Base-by-base conservation (phyloP, 2,329 filamentous ascomycete genomes). In the Rachicladosporium sp. region DNA sequence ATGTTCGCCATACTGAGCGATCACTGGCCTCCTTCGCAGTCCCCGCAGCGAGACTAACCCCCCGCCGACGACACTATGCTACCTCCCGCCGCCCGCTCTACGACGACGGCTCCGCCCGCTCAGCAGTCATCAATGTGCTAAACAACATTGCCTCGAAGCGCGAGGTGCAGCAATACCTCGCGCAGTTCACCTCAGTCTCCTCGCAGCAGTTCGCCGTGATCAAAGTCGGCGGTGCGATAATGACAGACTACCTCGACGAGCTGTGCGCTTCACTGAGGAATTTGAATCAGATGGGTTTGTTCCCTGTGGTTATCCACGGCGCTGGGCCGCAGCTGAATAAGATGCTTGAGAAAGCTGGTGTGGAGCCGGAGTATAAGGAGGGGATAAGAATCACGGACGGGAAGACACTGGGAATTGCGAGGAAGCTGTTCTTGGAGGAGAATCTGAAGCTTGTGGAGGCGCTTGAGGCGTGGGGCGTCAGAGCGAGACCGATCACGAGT, bases 161-260 rank as follows among this genome's bases (percentile, higher is more conserved):
- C 45, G 89, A 98, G 68, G 86, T 93, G 47, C 85, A 95, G 69
- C 89, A 96, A 65, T 96, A 96, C 64, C 79, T 96, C 43, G 91
- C 88, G 50, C 87, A 96, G 61, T 98, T 98, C 71, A 91, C 82
- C 51, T 94, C 88, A 29, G 88, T 95, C 46, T 91, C 87, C 33
- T 93, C 87, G 29, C 88, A 96, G 68, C 87, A 93, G 59, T 98
- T 96, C 62, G 89, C 88, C 50, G 89, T 98, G 36, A 93, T 98
- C 65, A 98, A 98, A 70, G 89, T 96, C 41, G 91, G 89, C 46
- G 91, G 89, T 46, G 91, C 89, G 47, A 95, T 96, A 55, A 74
- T 98, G 55, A 93, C 86, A 44, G 88, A 96, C 59, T 82, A 95
- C 63, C 73, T 96, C 41, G 83, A 94, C 61, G 87, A 88, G 55